Percentiles rank a stretch among this genome's conserved stretches.
Conservation (phyloP, 2,329 filamentous ascomycete genomes). For the Diatrype stigma region DNA sequence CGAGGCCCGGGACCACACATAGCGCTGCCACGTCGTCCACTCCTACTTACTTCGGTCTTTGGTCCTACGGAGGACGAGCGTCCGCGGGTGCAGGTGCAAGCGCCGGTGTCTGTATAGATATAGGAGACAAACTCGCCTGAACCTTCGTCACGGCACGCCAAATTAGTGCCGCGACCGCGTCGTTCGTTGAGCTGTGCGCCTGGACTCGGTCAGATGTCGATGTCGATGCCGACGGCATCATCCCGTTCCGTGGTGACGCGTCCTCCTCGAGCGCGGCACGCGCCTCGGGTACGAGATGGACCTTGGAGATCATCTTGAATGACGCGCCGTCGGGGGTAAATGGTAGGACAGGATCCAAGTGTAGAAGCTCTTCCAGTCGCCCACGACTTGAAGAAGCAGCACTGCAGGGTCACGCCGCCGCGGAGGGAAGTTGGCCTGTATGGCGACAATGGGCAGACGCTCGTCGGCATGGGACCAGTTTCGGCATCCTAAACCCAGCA, state of each 20-base stretch:
- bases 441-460: conserved; percentile 11
- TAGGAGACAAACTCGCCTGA: too few relatives aligned
- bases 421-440: conserved; percentile 27
- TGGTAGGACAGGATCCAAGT: conserved; percentile 25
- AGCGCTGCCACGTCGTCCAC: conserved; percentile 23
- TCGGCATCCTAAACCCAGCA: too few relatives aligned
- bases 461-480: conserved; percentile 22
- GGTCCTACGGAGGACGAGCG: too few relatives aligned
- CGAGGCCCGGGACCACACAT: conserved; percentile 26
- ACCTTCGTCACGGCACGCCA: conserved; percentile 32
- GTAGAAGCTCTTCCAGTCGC: conserved; percentile 29
- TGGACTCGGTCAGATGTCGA: neutral
- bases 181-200: conserved; percentile 28
- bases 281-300: conserved; percentile 26
- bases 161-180: conserved; percentile 33
- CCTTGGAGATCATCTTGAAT: conserved; percentile 27
- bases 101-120: conserved; percentile 33
- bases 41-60: too few relatives aligned
- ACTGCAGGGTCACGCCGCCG: conserved; percentile 25
- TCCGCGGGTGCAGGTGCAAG: conserved; percentile 31
- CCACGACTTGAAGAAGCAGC: conserved; percentile 30
- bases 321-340: conserved; percentile 25
- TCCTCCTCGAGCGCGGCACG: conserved; percentile 26
- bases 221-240: conserved; percentile 16
- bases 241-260: conserved; percentile 24